These are phyloP conservation scores for Trypanosomatidae sp. DNA, from an alignment of 208 protist genomes.

Conservation along the genomic window DNA sequence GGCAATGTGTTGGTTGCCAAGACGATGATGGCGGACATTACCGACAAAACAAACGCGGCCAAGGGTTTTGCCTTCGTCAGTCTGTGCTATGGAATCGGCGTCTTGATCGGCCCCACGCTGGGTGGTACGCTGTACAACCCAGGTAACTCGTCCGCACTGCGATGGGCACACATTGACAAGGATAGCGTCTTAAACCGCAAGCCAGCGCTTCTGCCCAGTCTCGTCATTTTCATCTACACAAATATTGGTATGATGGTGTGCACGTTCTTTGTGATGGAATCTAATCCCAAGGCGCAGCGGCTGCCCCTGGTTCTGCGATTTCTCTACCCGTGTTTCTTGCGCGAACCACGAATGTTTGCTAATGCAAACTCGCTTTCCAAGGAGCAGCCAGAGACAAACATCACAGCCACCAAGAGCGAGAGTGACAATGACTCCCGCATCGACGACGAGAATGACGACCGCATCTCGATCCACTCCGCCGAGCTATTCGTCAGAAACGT, in stretches of 20 bases:
- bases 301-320: constrained; percentile 29
- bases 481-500: constrained; percentile 8
- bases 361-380: background rate
- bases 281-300: constrained; percentile 48
- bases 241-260: constrained; percentile 48
- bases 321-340: constrained; percentile 37
- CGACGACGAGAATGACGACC: constrained; percentile 7
- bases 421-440: background rate
- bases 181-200: constrained; percentile 42
- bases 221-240: constrained; percentile 59
- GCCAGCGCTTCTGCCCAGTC: constrained; percentile 53
- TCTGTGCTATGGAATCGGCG: constrained; percentile 70
- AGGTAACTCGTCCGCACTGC: constrained; percentile 25
- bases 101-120: constrained; percentile 54
- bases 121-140: constrained; percentile 73
- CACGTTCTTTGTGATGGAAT: constrained; percentile 56
- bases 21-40: constrained; percentile 77
- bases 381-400: background rate
- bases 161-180: constrained; percentile 36
- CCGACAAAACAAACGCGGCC: constrained; percentile 62
- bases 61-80: constrained; percentile 96
- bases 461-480: background rate
- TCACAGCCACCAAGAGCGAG: background rate
- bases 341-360: constrained; percentile 31
- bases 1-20: constrained; percentile 77